These are phyloP conservation scores for Cystobasidium pallidum DNA, from an alignment of 1,284 basidiomycete genomes.

Conservation along the genomic window DNA sequence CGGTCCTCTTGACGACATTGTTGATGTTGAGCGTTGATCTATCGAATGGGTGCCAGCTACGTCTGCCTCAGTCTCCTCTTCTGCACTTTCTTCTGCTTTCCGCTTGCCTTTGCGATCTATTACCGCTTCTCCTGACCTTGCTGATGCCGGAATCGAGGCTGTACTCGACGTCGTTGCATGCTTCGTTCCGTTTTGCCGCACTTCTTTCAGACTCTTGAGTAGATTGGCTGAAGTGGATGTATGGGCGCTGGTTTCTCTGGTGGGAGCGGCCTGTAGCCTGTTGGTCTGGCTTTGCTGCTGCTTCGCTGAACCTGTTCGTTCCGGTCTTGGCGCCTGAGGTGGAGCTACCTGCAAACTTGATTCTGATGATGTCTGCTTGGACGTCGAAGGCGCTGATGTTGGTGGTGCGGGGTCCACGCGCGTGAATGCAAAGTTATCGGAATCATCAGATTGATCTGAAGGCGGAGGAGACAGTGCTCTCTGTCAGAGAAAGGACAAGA, in stretches of 20 bases:
- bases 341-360: neutral
- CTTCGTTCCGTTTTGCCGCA: neutral
- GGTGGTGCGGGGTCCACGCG: neutral
- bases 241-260: neutral
- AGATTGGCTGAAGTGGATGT: neutral
- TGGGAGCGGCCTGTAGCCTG: neutral
- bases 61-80: neutral
- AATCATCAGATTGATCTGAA: conserved; percentile 25
- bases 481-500: neutral
- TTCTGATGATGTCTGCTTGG: neutral
- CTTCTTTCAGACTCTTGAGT: conserved; percentile 10
- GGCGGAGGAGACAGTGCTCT: conserved; percentile 11
- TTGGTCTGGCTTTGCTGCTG: neutral
- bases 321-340: neutral
- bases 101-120: conserved; percentile 44
- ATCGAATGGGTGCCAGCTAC: neutral
- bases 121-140: neutral
- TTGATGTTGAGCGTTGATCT: neutral
- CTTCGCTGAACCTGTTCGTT: neutral
- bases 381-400: conserved; percentile 6
- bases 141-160: neutral
- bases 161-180: neutral
- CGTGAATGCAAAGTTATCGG: conserved; percentile 37
- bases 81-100: conserved; percentile 35
- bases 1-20: neutral